Conservation (phyloP, 1,139 yeast species). For the Starmera stellimalicola region DNA sequence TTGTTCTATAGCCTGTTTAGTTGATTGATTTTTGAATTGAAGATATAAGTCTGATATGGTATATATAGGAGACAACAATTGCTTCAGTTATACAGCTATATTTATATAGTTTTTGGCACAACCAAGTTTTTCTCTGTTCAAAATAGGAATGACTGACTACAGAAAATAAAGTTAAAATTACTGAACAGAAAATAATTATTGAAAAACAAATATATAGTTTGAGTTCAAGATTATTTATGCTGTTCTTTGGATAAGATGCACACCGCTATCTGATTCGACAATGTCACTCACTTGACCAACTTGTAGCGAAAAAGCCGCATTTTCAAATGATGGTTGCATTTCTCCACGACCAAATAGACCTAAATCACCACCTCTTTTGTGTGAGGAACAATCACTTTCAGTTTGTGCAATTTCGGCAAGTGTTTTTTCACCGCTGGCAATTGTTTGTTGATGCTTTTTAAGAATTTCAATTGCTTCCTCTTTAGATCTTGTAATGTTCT, state of each 20-base stretch:
- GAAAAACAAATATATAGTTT: too few species aligned
- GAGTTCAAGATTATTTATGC: constrained; percentile 33
- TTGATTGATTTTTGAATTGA: too few species aligned
- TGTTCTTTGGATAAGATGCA: constrained; percentile 80
- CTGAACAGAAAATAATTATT: too few species aligned
- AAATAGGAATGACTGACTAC: too few species aligned
- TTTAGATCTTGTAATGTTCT: constrained; percentile 64
- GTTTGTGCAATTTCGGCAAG: constrained; percentile 68
- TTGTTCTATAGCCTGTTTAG: too few species aligned
- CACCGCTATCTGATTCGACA: constrained; percentile 86
- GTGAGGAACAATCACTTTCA: constrained; percentile 87
- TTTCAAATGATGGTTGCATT: constrained; percentile 93
- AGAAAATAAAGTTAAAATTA: too few species aligned
- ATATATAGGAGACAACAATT: too few species aligned
- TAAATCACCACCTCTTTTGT: constrained; percentile 81
- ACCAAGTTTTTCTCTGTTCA: too few species aligned
- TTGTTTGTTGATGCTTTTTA: constrained; percentile 47
- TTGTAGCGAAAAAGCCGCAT: constrained; percentile 71
- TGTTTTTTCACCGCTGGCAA: constrained; percentile 60
- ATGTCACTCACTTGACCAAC: constrained; percentile 80
- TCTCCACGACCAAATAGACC: constrained; percentile 84
- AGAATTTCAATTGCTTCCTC: constrained; percentile 74
- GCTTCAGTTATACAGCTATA: too few species aligned
- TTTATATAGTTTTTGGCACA: too few species aligned
- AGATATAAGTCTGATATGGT: too few species aligned